Base-by-base conservation (phyloP, 2,329 filamentous ascomycete genomes). In the Fusarium armeniacum region DNA sequence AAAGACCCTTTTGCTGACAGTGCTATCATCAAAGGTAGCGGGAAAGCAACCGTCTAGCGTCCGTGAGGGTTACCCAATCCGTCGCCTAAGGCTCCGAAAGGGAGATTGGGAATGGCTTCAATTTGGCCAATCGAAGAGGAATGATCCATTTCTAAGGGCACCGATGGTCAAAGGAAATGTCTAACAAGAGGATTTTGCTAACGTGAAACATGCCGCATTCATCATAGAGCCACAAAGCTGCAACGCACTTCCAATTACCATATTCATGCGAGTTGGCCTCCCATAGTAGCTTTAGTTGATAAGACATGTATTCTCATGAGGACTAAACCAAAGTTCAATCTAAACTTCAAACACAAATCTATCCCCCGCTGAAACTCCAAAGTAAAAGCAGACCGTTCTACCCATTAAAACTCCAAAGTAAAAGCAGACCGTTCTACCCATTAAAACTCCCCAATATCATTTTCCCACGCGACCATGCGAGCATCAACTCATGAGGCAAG, bases 401-500 rank as follows among this genome's bases (percentile, higher is more conserved):
- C 12, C 26, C 49, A 40, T 52, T 24, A 12, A 30, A 52, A 52
- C 49, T 40, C 49, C 18, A 52, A 52, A 22, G 18, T 41, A 32
- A 52, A 52, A 41, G 26, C 35, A 52, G 24, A 52, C 24, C 49
- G 35, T 40, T 41, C 18, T 40, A 18, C 12, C 26, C 49, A 40
- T 52, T 24, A 12, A 30, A 52, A 52, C 49, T 40, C 49, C 49
- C 18, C 18, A 40, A 18, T 38, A 3, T 38, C 18, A 41, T 40
- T 52, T 40, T 41, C 13, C 49, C 35, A 13, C 41, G 24, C 35
- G 18, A 41, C 35, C 49, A 40, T 52, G 41, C 6, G 0, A 28
- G 22, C 47, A 38, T 51, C 49, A 32, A 41, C 49, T 41, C 49
- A 52, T 52, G 24, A 52, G 35, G 49, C 35, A 52, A 52, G 47